phyloP scores from a whole-genome alignment of 176 grass and related monocot species.

The Triticum dicoccoides region DNA sequence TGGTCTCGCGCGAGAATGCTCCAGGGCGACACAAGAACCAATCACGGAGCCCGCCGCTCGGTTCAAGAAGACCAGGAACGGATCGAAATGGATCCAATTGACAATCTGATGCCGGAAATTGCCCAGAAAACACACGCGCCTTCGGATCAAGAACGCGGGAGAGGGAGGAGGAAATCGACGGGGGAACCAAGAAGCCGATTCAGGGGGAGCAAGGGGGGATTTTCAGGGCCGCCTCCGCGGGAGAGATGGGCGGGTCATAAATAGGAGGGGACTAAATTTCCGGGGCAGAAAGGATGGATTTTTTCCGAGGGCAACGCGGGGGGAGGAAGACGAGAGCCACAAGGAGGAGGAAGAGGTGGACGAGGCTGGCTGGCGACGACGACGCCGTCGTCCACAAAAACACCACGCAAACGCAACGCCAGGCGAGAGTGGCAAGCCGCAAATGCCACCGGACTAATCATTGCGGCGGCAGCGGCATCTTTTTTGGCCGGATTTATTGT shows the following conservation, averaged over 20 bases:
- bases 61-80: not conserved
- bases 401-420: conserved; percentile 37
- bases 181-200: not conserved
- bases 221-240: not conserved
- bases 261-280: conserved; percentile 20
- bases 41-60: conserved; percentile 5
- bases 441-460: conserved; percentile 34
- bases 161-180: not conserved
- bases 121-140: not conserved
- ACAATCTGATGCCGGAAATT: not conserved
- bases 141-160: conserved; percentile 17
- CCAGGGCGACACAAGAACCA: not conserved
- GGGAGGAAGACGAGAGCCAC: conserved; percentile 42
- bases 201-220: not conserved
- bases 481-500: conserved; percentile 17
- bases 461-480: conserved; percentile 35
- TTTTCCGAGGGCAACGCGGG: conserved; percentile 6
- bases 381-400: conserved; percentile 49
- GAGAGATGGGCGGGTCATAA: conserved; percentile 20
- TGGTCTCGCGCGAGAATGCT: conserved; percentile 28
- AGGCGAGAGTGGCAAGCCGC: conserved; percentile 14
- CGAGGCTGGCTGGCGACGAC: conserved; percentile 24
- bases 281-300: conserved; percentile 21
- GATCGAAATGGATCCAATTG: conserved; percentile 30
- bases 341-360: conserved; percentile 37